Evolutionary conservation across 2,329 filamentous ascomycete species (phyloP), one percentile per base, ranked within the genome.

Genomic region (Epichloe festucae): DNA sequence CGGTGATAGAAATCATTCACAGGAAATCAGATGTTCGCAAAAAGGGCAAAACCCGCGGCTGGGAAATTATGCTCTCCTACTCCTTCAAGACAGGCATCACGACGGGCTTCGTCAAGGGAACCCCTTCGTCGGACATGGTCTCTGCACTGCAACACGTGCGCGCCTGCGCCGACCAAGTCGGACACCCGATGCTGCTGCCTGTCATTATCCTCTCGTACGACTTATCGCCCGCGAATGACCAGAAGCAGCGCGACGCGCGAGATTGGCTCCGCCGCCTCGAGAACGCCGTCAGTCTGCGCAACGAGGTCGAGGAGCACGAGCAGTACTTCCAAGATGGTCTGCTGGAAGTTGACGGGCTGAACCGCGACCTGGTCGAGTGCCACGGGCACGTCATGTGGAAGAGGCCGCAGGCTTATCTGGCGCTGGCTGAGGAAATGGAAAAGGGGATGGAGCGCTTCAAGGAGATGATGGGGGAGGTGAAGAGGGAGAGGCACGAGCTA

Each of bases 1-100:
- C 27, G 3, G 27, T 31, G 31, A 11, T 4, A 78, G 75, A 83
- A 59, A 77, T 83, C 57, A 73, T 83, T 53, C 80, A 79, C 60
- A 76, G 80, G 57, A 83, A 83, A 64, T 81, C 77, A n/a, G 79
- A 83, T 59, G 79, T 83, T 36, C 76, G 77, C 48, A 83, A 83
- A 81, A 81, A 78, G 66, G 79, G 78, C 55, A 73, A 71, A 59
- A 83, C 79, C 15, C 75, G 80, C 51, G 80, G 80, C 44, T 83
- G 78, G 78, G 80, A 83, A 65, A 70, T 82, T 51, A 79, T 80
- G 70, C 72, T 83, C 39, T 80, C 77, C 3, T 71, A 83, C 63
- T 73, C 71, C 46, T 75, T 82, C 64, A 67, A 64, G 12, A 75
- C 73, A 2, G 67, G 68, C 56, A 72, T 81, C 56, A 83, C 79